Evolutionary conservation across 768 basidiomycete genomes (phyloP).

Genomic region (Lactarius hatsudake): DNA sequence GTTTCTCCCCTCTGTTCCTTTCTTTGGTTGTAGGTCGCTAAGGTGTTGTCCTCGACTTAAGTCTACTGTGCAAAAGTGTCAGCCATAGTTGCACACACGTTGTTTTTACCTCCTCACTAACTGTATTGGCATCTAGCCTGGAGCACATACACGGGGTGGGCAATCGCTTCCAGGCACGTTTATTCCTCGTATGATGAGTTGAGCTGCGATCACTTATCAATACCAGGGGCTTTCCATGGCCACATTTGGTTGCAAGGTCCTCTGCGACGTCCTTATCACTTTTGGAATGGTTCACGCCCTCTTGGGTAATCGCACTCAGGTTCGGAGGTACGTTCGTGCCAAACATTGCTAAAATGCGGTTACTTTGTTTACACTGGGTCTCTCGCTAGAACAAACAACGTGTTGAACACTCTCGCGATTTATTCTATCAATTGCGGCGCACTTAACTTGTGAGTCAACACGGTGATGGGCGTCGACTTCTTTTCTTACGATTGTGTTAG

Average conservation of each 20-base stretch:
- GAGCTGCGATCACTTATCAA: neutral
- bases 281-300: slow-evolving; percentile 7
- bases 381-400: neutral
- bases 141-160: neutral
- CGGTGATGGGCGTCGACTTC: no score
- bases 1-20: neutral
- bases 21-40: neutral
- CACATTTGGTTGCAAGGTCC: neutral
- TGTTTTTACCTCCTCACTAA: neutral
- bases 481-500: neutral
- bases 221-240: neutral
- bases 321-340: neutral
- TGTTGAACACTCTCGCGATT: neutral
- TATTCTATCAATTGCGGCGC: slow-evolving; percentile 8
- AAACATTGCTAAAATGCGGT: neutral
- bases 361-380: neutral
- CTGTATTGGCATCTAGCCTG: neutral
- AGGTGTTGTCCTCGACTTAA: neutral
- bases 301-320: neutral
- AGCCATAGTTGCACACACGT: neutral
- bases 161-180: neutral
- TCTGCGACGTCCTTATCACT: slow-evolving; percentile 5
- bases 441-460: slow-evolving; percentile 3
- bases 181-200: neutral
- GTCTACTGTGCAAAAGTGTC: neutral